These are phyloP conservation scores for Earliella scabrosa DNA, from an alignment of 1,284 basidiomycete species.

Conservation along the genomic window DNA sequence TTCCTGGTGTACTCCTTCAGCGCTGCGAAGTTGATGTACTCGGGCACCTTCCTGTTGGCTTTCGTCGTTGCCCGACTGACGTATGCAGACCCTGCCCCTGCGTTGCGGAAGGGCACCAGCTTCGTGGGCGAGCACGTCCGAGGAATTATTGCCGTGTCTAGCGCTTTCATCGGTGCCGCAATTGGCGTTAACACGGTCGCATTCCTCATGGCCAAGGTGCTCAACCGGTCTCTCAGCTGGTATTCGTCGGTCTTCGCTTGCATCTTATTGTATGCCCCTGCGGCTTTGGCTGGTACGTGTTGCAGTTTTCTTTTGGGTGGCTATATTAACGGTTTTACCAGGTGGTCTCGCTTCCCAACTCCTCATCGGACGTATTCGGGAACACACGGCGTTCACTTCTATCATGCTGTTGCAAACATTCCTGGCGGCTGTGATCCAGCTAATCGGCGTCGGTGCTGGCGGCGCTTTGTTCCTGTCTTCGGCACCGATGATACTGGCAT, in stretches of 20 bases:
- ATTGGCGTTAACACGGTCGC: slow-evolving; percentile 78
- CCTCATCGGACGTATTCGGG: slow-evolving; percentile 54
- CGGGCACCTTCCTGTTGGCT: slow-evolving; percentile 51
- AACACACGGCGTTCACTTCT: slow-evolving; percentile 65
- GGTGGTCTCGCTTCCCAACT: slow-evolving; percentile 62
- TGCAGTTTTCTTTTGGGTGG: neutral
- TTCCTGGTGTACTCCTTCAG: slow-evolving; percentile 79
- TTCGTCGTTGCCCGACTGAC: slow-evolving; percentile 46
- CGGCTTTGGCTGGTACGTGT: slow-evolving; percentile 65
- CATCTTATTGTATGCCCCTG: slow-evolving; percentile 79
- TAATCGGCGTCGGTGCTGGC: slow-evolving; percentile 70
- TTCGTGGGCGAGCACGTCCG: slow-evolving; percentile 44
- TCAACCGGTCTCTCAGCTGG: slow-evolving; percentile 81
- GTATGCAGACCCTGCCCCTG: slow-evolving; percentile 39
- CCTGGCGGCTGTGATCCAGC: slow-evolving; percentile 58
- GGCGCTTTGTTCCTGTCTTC: slow-evolving; percentile 67
- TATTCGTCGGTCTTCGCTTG: slow-evolving; percentile 78
- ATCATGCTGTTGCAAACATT: slow-evolving; percentile 64
- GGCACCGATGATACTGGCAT: slow-evolving; percentile 53
- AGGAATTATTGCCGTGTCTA: slow-evolving; percentile 47
- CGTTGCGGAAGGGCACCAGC: slow-evolving; percentile 39
- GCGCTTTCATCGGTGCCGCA: slow-evolving; percentile 61
- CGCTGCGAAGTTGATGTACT: slow-evolving; percentile 76
- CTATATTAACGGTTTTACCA: too few relatives aligned
- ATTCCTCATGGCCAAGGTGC: slow-evolving; percentile 63